Base-by-base conservation (phyloP, 2,329 filamentous ascomycete genomes). In the Cyclaneusma minus region DNA sequence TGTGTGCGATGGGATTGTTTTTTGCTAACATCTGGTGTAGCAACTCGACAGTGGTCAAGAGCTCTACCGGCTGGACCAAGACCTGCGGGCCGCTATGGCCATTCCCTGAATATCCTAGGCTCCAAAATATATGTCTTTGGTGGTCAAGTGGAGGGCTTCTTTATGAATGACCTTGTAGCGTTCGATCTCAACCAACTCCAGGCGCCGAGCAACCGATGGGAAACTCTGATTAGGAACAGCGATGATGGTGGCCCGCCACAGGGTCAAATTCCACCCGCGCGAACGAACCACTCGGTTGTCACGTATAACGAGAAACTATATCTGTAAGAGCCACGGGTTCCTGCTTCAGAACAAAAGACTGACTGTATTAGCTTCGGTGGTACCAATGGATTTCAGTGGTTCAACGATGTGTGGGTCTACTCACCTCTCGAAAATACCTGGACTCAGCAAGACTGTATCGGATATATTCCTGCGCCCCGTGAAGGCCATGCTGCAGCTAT, bases 351-450 rank as follows among this genome's bases (percentile, higher is more conserved):
- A 9, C 16, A 16, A 10, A 12, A 19, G 31, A 25, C 39, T 48
- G 25, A 44, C 25, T 19, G 21, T 12, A 27, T 3, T 39, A 89
- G 80, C n/a, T 98, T 98, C 48, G 89, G 89, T 40, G 89, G 89
- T 35, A 98, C 89, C 2, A 93, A 98, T 47, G 89, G 89, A 21
- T 70, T 85, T 29, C 74, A 81, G 43, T 98, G 89, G 91, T 98
- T 95, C 58, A 98, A 95, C 50, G 89, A 98, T 48, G 89, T 98
- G 24, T 98, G 89, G 89, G 82, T 76, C 27, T 98, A 89, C 49
- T 87, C 94, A 43, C 80, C 85, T 6, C 64, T 72, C 29, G 58
- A 68, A 23, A 94, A 94, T 50, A 58, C 65, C 29, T 98, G 89
- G 89, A 58, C 71, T 7, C 78, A 91, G 47, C 64, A 93, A 29